Base-by-base conservation (phyloP, 495 filamentous ascomycete genomes). In the Daldinia decipiens region DNA sequence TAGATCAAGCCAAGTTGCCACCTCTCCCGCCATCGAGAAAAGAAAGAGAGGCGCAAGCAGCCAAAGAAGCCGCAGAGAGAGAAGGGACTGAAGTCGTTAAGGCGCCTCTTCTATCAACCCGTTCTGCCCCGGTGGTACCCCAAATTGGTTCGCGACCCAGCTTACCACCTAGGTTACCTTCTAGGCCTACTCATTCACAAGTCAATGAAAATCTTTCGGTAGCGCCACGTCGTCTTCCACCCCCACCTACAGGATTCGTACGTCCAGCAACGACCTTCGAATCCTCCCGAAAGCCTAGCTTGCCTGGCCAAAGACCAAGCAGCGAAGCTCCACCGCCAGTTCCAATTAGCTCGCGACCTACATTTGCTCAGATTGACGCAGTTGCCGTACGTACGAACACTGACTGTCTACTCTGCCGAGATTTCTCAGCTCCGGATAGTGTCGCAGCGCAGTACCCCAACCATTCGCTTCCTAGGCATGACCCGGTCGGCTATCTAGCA, bases 381-480 rank as follows among this genome's bases (percentile, higher is more conserved):
- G 73, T 68, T 29, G 66, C 76, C n/a, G 74, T 74, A 57, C 81
- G 74, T 51, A 72, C 68, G 45, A 55, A 54, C 68, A 53, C 77
- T 55, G 72, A 73, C 59, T 99, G 95, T 73, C 83, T 98, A 47
- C 80, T 86, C 39, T 98, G 95, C 77, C 88, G 94, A 60, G 94
- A 98, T 80, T 98, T 94, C 76, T 92, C 92, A 6, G 90, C 75
- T 5, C 90, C 93, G 6, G 95, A 99, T 77, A 74, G 72, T 47
- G 90, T 94, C 71, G 95, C 93, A 3, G 87, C 92, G 21, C 91
- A 86, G 62, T 92, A 92, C 76, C 93, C 94, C 8, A 84, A 89
- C 29, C 77, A 89, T 54, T 85, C 86, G 8, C 84, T 95, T 34
- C 91, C 92, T 4, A 82, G 84, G 1, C 79, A 84, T 1, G 89